These are phyloP conservation scores for Pyrenula massariospora DNA, from an alignment of 495 filamentous ascomycete genomes.

Conservation along the genomic window DNA sequence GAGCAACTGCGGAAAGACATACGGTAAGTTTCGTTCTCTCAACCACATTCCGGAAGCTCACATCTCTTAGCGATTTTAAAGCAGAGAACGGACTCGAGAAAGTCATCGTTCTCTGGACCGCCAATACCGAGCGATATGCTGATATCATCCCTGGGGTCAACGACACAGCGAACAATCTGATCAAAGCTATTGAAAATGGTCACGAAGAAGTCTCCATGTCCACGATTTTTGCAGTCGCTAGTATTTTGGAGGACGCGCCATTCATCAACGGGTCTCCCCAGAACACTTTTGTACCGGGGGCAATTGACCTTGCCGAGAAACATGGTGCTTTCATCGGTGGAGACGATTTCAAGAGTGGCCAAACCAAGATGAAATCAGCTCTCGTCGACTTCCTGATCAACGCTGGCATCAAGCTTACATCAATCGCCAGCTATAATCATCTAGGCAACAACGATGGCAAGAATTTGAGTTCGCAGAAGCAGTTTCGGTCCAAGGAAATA, in stretches of 20 bases:
- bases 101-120: slow-evolving; percentile 96
- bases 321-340: slow-evolving; percentile 87
- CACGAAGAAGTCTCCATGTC: slow-evolving; percentile 88
- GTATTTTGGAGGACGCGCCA: slow-evolving; percentile 75
- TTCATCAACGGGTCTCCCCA: slow-evolving; percentile 99
- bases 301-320: slow-evolving; percentile 80
- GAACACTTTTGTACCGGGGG: slow-evolving; percentile 96
- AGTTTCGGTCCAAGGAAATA: slow-evolving; percentile 99
- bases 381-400: slow-evolving; percentile 98
- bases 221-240: slow-evolving; percentile 90
- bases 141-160: slow-evolving; percentile 83
- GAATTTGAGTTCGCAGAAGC: slow-evolving; percentile 93
- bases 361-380: slow-evolving; percentile 99
- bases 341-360: slow-evolving; percentile 99
- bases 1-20: slow-evolving; percentile 93
- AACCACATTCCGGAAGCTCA: slow-evolving; percentile 1
- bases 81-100: slow-evolving; percentile 75
- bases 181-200: slow-evolving; percentile 73
- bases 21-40: slow-evolving; percentile 43
- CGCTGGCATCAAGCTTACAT: slow-evolving; percentile 97
- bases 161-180: slow-evolving; percentile 88
- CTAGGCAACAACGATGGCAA: slow-evolving; percentile 99
- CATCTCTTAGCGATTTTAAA: slow-evolving; percentile 70
- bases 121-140: slow-evolving; percentile 95
- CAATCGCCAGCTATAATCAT: slow-evolving; percentile 98